phyloP scores from a whole-genome alignment of 176 grass and related monocot species.

The Raddia guianensis region DNA sequence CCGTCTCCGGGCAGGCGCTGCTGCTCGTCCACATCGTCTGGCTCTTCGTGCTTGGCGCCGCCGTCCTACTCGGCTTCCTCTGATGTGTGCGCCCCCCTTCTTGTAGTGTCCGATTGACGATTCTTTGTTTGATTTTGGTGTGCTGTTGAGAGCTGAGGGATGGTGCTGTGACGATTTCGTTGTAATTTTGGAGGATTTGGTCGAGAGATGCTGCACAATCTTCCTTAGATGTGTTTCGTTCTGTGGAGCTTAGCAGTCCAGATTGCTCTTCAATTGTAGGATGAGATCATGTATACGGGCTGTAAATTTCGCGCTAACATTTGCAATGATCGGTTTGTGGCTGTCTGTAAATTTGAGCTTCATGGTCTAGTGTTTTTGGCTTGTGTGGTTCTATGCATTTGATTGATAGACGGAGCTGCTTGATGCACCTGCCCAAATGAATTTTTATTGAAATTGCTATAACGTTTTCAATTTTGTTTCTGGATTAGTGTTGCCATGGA shows the following conservation, averaged over 20 bases:
- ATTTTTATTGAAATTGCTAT: not conserved
- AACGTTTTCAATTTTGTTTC: not conserved
- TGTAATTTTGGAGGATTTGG: slow-evolving; percentile 30
- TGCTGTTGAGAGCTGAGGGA: not conserved
- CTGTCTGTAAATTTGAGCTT: not conserved
- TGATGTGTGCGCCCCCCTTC: slow-evolving; percentile 23
- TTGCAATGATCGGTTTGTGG: not conserved
- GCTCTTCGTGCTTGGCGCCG: slow-evolving; percentile 86
- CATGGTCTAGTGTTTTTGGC: not conserved
- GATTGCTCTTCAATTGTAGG: slow-evolving; percentile 19
- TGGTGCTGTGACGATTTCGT: slow-evolving; percentile 23
- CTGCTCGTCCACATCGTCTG: slow-evolving; percentile 91
- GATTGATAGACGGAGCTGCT: not conserved
- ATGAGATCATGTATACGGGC: slow-evolving; percentile 35
- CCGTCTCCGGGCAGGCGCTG: slow-evolving; percentile 78
- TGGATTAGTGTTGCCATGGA: not conserved
- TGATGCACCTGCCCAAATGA: not conserved
- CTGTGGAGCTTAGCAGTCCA: not conserved
- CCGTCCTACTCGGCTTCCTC: slow-evolving; percentile 85
- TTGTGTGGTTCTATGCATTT: not conserved
- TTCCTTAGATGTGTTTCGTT: slow-evolving; percentile 35
- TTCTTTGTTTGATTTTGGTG: not conserved
- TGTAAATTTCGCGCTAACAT: slow-evolving; percentile 44
- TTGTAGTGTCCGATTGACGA: not conserved
- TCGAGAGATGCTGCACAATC: slow-evolving; percentile 24